Base-by-base conservation (phyloP, 2,329 filamentous ascomycete species). In the Daldinia sp. region DNA sequence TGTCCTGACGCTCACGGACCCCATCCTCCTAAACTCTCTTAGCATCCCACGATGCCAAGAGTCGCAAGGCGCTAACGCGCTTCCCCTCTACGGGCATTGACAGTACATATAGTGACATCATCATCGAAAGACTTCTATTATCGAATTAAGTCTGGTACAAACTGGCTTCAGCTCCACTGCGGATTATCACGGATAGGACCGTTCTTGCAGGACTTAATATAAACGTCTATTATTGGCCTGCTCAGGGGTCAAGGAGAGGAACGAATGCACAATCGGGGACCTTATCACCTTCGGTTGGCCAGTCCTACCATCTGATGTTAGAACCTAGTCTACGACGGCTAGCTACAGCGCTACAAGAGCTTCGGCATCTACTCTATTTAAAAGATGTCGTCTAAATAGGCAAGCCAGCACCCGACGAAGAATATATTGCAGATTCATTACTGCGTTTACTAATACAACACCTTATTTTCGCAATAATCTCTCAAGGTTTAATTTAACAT, bases 111-210 rank as follows among this genome's bases (percentile, higher is more conserved):
- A 10, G 66, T 72, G 70, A 72, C 70, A 72, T 72, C 70, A 69
- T 69, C 70, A 69, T 71, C 70, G 68, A 72, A 68, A 72, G 68
- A 71, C 41, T 18, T 7, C 46, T 59, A 63, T 70, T 50, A 35
- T 70, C 51, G 65, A 60, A 39, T 42, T 53, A 23, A 48, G 50
- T 55, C 61, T 68, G 46, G 58, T n/a, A 53, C 51, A 60, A 57
- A 63, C 46, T 33, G 60, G 50, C 48, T 60, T 41, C 33, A 65
- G 50, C 63, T 71, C 68, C 68, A 72, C 68, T 60, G 59, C 61
- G 68, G 65, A 55, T 69, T 72, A 61, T 64, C 58, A 63, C 68
- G 70, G 70, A 46, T 72, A 67, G 46, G 66, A 65, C 65, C 62
- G 68, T 65, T 18, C 61, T 56, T 65, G 56, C 59, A 65, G 37